phyloP scores from a whole-genome alignment of 257 asterid genomes.

The Solanum pinnatisectum region DNA sequence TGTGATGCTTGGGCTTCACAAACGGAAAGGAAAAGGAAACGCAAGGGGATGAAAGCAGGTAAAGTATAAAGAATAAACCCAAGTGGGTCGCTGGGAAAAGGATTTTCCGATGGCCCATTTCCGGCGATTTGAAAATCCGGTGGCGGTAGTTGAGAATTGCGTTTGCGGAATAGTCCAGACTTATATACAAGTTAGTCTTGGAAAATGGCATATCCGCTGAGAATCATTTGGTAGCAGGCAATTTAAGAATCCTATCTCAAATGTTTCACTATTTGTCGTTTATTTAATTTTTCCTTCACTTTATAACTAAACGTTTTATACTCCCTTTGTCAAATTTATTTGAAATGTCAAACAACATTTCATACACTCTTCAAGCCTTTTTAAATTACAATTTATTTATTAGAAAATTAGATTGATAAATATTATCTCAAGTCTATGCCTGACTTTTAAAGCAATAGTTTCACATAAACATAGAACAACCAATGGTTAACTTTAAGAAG shows the following conservation, averaged over 20 bases:
- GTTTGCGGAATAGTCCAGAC: neutral
- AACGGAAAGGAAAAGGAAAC: constrained; percentile 44
- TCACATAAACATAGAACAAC: neutral
- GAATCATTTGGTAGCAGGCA: neutral
- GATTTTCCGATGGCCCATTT: constrained; percentile 21
- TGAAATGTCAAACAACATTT: neutral
- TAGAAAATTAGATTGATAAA: neutral
- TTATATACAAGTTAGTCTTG: neutral
- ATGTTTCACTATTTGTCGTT: neutral
- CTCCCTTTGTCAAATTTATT: neutral
- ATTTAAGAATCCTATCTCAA: neutral
- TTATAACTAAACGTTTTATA: neutral
- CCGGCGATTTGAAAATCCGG: neutral
- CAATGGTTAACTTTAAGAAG: neutral
- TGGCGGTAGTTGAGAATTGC: neutral
- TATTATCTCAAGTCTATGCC: neutral
- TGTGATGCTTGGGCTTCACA: constrained; percentile 23
- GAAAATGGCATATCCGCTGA: neutral
- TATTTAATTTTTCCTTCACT: neutral
- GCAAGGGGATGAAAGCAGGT: constrained; percentile 28
- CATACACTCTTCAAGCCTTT: neutral
- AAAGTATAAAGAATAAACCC: constrained; percentile 16
- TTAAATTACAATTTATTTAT: too few species aligned
- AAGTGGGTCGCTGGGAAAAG: constrained; percentile 19
- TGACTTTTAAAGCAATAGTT: neutral